phyloP scores from a whole-genome alignment of 345 rosid genomes.

The Eucalyptus tenuipes region DNA sequence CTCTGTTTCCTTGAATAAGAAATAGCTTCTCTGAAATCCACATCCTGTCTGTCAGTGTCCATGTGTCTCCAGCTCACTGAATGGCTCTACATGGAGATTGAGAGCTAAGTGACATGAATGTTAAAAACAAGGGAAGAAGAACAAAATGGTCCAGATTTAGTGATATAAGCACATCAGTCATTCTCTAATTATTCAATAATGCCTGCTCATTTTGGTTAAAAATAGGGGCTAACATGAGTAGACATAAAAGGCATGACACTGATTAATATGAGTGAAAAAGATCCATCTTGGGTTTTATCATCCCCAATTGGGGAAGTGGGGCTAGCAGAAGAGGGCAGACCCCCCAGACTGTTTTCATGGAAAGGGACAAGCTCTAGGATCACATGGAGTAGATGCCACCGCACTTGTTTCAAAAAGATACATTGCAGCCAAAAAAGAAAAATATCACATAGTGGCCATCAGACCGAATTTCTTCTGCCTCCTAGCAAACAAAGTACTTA shows the following conservation, averaged over 20 bases:
- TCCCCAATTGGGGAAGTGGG: conserved; percentile 31
- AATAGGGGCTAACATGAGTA: neutral
- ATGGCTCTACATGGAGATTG: conserved; percentile 18
- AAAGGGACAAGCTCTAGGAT: conserved; percentile 29
- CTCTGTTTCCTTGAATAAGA: conserved; percentile 9
- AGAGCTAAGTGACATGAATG: conserved; percentile 28
- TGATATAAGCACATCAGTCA: neutral
- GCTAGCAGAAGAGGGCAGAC: neutral
- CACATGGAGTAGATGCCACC: conserved; percentile 21
- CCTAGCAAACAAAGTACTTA: neutral
- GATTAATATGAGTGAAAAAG: neutral
- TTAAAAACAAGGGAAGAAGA: conserved; percentile 14
- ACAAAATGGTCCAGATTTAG: neutral
- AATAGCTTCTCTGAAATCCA: conserved; percentile 31
- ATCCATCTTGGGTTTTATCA: conserved; percentile 20
- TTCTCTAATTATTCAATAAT: neutral
- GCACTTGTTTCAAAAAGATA: neutral
- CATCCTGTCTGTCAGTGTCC: conserved; percentile 40
- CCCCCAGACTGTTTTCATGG: conserved; percentile 15
- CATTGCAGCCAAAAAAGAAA: neutral
- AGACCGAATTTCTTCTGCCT: conserved; percentile 14
- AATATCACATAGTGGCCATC: conserved; percentile 25
- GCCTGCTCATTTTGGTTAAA: neutral
- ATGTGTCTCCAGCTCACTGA: conserved; percentile 41
- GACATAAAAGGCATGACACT: neutral